A percentile compares a stretch with the other conserved stretches of the same genome.
Conservation (phyloP, 2,329 filamentous ascomycete genomes). For the Sclerotinia trifoliorum region DNA sequence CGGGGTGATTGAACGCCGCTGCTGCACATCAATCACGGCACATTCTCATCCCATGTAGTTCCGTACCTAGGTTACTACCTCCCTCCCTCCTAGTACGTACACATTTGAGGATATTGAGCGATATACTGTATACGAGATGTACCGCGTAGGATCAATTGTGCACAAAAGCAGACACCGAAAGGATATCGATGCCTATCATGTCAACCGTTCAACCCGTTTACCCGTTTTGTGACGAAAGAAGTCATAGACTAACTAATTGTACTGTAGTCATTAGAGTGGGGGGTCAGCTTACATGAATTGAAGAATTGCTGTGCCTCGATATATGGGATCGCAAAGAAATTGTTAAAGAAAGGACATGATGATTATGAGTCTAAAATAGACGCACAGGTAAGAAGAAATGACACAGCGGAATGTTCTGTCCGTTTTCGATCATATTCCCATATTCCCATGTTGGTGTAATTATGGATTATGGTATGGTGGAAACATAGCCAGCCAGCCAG, state of each 20-base stretch:
- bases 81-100: no score
- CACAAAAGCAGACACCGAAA: background rate
- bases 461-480: background rate
- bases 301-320: background rate
- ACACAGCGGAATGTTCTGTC: background rate
- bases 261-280: constrained; percentile 6
- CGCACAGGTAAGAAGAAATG: background rate
- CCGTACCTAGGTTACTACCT: no score
- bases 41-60: constrained; percentile 12
- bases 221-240: constrained; percentile 2
- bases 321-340: background rate
- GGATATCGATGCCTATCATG: background rate
- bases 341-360: background rate
- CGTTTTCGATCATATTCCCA: background rate
- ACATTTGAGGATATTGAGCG: background rate
- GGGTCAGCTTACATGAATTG: constrained; percentile 14
- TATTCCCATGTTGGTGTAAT: background rate
- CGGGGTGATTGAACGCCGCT: constrained; percentile 8
- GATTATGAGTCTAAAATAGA: background rate
- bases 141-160: background rate
- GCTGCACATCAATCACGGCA: constrained; percentile 6
- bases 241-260: background rate
- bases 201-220: background rate
- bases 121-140: background rate
- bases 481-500: constrained; percentile 3